Evolutionary conservation across 2,329 filamentous ascomycete species (phyloP).

Genomic region (Lithohypha guttulata): DNA sequence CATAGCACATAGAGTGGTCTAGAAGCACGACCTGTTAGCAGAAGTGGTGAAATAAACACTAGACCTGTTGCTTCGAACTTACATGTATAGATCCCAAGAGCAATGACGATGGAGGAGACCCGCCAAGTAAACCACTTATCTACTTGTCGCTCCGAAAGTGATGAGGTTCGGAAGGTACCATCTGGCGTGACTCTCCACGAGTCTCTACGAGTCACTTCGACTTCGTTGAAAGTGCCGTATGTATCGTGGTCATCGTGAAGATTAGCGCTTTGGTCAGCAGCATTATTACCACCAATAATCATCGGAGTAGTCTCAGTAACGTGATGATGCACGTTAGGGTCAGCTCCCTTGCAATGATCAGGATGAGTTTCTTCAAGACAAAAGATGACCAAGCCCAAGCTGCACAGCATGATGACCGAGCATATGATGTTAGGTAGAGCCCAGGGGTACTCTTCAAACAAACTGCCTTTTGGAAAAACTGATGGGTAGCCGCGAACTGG

Average conservation of each 20-base stretch:
- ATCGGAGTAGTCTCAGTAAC: conserved; percentile 58
- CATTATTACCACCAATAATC: conserved; percentile 62
- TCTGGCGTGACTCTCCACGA: conserved; percentile 42
- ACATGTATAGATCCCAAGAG: conserved; percentile 70
- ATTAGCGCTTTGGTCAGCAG: conserved; percentile 61
- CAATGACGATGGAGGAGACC: conserved; percentile 66
- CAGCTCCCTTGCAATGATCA: conserved; percentile 54
- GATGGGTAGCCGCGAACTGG: conserved; percentile 64
- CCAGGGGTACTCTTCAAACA: conserved; percentile 66
- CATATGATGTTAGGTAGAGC: conserved; percentile 83
- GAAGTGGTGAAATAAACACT: no score
- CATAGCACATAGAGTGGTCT: conserved; percentile 86
- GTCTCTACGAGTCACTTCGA: conserved; percentile 44
- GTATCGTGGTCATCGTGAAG: conserved; percentile 66
- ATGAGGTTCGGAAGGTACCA: conserved; percentile 29
- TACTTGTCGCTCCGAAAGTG: conserved; percentile 29
- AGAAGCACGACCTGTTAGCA: no score
- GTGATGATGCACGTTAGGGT: conserved; percentile 30
- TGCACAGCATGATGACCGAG: conserved; percentile 61
- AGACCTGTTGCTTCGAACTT: not conserved
- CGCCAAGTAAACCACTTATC: conserved; percentile 48
- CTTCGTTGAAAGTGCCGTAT: conserved; percentile 60
- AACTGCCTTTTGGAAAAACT: conserved; percentile 52
- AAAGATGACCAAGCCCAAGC: conserved; percentile 69
- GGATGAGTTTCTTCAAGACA: conserved; percentile 84